Evolutionary conservation across 306 rosid genomes (phyloP), one percentile per base, ranked within the genome.

Genomic region (Cucurbita argyrosperma): DNA sequence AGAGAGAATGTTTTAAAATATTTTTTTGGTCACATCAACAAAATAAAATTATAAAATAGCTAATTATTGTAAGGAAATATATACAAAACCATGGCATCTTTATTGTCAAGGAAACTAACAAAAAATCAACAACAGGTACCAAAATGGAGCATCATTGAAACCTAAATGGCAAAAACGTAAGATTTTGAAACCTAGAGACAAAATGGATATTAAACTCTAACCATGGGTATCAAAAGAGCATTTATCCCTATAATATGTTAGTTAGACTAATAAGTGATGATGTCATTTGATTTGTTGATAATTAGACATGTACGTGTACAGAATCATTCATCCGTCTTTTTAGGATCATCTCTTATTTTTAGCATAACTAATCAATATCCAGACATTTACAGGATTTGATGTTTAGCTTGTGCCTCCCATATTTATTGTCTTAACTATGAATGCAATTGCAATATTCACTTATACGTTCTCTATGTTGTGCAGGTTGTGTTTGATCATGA

Each of bases 401-500:
- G 51, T 35, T 72, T 38, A 51, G 15, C 21, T 72, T 55, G 37
- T 35, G 16, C 19, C 2, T 72, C 49, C 54, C 51, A 35, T 14
- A 5, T 23, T 19, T 71, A 37, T 38, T 71, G n/a, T 51, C 76
- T 53, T 53, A n/a, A 56, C 67, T 16, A 53, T 71, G 10, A 4
- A 71, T 18, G 56, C 14, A 7, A 13, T 69, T 13, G 58, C 43
- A 69, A 47, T 26, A 69, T 13, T 69, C 53, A 69, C 46, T 18
- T 69, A 69, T 15, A 4, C 42, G 47, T 69, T 68, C 74, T 68
- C 58, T 23, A 26, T 77, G 85, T 64, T 75, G 12, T 86, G 91
- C 93, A 93, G 98, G 98, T 94, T 80, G 98, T 87, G 76, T 94
- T 94, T 80, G 98, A 94, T 85, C 98, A 94, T 85, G 96, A 89